Evolutionary conservation across 1,284 basidiomycete species (phyloP).

Genomic region (Megacollybia platyphylla): DNA sequence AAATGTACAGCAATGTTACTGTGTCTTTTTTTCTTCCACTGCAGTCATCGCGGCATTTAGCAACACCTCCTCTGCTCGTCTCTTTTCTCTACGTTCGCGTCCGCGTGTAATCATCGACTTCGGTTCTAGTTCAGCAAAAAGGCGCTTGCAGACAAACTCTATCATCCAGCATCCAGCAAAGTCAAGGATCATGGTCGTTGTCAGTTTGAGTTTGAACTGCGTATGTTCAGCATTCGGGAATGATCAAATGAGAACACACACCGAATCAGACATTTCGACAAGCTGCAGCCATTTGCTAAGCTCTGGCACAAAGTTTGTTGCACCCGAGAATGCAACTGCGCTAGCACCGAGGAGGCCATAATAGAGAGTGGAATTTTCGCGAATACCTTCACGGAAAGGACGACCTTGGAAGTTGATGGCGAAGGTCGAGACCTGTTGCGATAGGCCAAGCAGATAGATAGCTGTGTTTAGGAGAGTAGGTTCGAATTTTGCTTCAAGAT

Average conservation of each 20-base stretch:
- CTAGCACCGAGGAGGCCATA: slow-evolving; percentile 83
- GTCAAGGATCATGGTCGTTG: slow-evolving; percentile 75
- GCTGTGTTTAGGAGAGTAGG: slow-evolving; percentile 89
- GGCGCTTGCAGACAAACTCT: slow-evolving; percentile 71
- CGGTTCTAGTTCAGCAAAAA: slow-evolving; percentile 87
- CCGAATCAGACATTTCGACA: slow-evolving; percentile 74
- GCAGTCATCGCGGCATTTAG: slow-evolving; percentile 1
- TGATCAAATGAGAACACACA: slow-evolving; percentile 25
- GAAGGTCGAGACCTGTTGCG: slow-evolving; percentile 94
- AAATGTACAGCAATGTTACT: slow-evolving; percentile 5
- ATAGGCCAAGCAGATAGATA: slow-evolving; percentile 86
- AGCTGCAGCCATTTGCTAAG: slow-evolving; percentile 95
- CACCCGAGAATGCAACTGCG: slow-evolving; percentile 84
- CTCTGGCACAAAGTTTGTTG: slow-evolving; percentile 91
- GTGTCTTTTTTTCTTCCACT: slow-evolving; percentile 13
- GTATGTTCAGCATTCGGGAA: background rate
- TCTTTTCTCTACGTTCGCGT: slow-evolving; percentile 51
- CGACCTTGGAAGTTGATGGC: slow-evolving; percentile 96
- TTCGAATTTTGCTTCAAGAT: slow-evolving; percentile 91
- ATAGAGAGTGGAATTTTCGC: slow-evolving; percentile 85
- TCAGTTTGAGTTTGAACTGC: slow-evolving; percentile 75
- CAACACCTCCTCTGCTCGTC: slow-evolving; percentile 17
- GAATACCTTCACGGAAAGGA: slow-evolving; percentile 91
- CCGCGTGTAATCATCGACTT: slow-evolving; percentile 78
- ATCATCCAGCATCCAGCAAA: slow-evolving; percentile 82